Base-by-base conservation (phyloP, 192 early-diverging fungal species). In the Backusella westeae region DNA sequence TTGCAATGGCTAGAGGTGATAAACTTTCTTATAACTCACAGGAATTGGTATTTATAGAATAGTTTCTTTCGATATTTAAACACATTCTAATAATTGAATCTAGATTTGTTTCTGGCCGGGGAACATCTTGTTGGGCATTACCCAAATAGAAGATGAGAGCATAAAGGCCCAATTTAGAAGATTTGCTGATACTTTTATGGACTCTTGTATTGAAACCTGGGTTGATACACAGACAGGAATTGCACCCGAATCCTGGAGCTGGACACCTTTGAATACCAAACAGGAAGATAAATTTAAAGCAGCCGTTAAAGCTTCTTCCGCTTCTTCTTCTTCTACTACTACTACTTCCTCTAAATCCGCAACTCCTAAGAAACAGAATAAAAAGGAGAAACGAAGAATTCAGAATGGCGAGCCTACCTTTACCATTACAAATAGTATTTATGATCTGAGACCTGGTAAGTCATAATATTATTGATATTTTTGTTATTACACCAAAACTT, bases 81-180 rank as follows among this genome's bases (percentile, higher is more conserved):
- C 29, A 14, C 56, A 29, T 29, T 10, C 29, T 49, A 6, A 49
- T 6, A 49, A 72, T 35, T 59, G 0, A 21, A 29, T 12, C 10
- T 75, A 49, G 87, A 71, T 81, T 15, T 89, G 88, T 67, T 89
- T 88, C 67, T 81, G 84, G 15, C 81, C 80, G 17, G 88, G 88
- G 29, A 86, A 83, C 19, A 53, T 89, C 4, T 77, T 83, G 1
- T 76, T 88, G 67, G 85, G 87, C 23, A 32, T 72, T 9, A 70
- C 78, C 21, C 80, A 85, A 66, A 79, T 82, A 46, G 73, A 78
- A 23, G 35, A 36, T 69, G 23, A 36, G 69, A 72, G 79, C 26
- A 75, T 78, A 71, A 38, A 36, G 65, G 26, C 10, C 8, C 15
- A 76, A 78, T 73, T 21, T 84, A 32, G 42, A 23, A 65, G 42